These are phyloP conservation scores for Piloderma croceum DNA, from an alignment of 768 basidiomycete species.

Conservation along the genomic window DNA sequence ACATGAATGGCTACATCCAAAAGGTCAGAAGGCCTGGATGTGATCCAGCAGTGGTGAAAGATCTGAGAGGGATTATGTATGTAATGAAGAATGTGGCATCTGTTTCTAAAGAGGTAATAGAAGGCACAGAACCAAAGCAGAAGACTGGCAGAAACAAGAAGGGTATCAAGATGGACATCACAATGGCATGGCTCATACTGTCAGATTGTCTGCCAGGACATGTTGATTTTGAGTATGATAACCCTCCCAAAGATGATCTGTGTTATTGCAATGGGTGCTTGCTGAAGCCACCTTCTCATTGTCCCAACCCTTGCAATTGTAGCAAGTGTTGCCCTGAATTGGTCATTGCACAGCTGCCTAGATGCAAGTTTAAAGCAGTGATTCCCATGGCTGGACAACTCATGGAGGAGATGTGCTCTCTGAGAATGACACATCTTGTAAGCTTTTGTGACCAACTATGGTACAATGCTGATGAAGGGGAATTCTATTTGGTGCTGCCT, in stretches of 20 bases:
- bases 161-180: neutral
- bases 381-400: too few relatives aligned
- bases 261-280: constrained; percentile 3
- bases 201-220: constrained; percentile 4
- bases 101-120: constrained; percentile 3
- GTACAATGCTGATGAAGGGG: too few relatives aligned
- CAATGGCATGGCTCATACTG: constrained; percentile 8
- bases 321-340: neutral
- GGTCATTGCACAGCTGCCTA: too few relatives aligned
- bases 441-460: too few relatives aligned
- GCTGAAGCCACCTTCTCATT: constrained; percentile 2
- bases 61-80: constrained; percentile 13
- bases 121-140: neutral
- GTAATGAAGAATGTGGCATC: constrained; percentile 1
- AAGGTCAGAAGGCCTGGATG: constrained; percentile 15
- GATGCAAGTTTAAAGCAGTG: too few relatives aligned
- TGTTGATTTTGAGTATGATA: constrained; percentile 7
- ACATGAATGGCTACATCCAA: constrained; percentile 12
- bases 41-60: constrained; percentile 1
- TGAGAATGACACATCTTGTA: too few relatives aligned
- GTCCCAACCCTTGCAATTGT: neutral
- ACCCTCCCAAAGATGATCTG: constrained; percentile 4
- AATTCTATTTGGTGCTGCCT: too few relatives aligned
- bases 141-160: neutral
- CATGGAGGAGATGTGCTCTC: too few relatives aligned